Evolutionary conservation across 306 rosid species (phyloP).

Genomic region (Acacia acuminata): DNA sequence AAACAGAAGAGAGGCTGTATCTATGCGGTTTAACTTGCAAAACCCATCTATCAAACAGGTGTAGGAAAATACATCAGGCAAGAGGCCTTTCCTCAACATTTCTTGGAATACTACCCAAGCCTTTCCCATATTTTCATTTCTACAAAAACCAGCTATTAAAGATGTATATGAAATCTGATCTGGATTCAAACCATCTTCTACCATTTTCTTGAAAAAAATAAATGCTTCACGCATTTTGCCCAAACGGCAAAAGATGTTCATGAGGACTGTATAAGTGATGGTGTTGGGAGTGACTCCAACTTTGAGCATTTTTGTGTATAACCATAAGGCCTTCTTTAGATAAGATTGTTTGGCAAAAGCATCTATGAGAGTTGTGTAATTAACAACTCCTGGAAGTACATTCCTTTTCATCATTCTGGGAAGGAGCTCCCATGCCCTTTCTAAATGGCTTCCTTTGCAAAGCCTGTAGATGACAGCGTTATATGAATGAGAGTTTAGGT

Average conservation of each 20-base stretch:
- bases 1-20: constrained; percentile 45
- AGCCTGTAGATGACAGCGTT: constrained; percentile 48
- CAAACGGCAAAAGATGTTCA: constrained; percentile 39
- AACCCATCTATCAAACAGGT: constrained; percentile 62
- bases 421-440: constrained; percentile 56
- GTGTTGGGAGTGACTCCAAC: constrained; percentile 44
- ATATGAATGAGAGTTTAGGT: constrained; percentile 54
- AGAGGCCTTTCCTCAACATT: constrained; percentile 47
- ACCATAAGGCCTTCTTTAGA: constrained; percentile 39
- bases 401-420: constrained; percentile 69
- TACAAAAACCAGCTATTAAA: constrained; percentile 57
- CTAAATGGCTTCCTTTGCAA: constrained; percentile 48
- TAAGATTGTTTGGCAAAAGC: constrained; percentile 55
- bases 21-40: constrained; percentile 53
- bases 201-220: constrained; percentile 46
- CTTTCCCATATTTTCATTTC: constrained; percentile 37
- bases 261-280: constrained; percentile 50
- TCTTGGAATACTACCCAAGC: constrained; percentile 53
- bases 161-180: constrained; percentile 59
- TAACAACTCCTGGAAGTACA: constrained; percentile 52
- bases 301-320: constrained; percentile 52
- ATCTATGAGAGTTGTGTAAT: constrained; percentile 54
- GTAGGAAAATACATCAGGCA: constrained; percentile 52
- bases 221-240: constrained; percentile 42
- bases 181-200: constrained; percentile 38